Conservation (phyloP, 148 eudicot genomes). For the Beta vulgaris region DNA sequence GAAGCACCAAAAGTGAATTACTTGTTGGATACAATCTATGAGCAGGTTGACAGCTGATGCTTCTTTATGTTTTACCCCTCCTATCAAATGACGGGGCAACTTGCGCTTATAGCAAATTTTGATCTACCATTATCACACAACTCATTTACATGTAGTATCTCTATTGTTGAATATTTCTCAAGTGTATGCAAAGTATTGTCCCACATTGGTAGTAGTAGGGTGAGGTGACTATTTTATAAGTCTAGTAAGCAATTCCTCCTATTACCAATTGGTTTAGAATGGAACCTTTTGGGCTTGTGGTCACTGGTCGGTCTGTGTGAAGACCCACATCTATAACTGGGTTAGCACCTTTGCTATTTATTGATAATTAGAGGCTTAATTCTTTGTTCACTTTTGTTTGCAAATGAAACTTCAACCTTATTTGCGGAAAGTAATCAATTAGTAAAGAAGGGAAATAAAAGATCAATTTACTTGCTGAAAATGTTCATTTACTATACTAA, state of each 20-base stretch:
- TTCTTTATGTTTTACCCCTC: neutral
- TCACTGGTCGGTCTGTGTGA: too few species aligned
- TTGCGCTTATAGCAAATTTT: neutral
- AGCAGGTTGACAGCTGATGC: neutral
- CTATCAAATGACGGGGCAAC: neutral
- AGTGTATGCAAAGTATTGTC: too few species aligned
- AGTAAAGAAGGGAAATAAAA: neutral
- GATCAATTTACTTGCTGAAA: neutral
- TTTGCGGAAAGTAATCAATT: neutral
- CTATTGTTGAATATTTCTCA: too few species aligned
- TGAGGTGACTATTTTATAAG: too few species aligned
- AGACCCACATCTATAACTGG: neutral
- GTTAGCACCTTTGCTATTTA: neutral
- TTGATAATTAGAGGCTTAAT: neutral
- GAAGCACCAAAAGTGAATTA: neutral
- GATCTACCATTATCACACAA: neutral
- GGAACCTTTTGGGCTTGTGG: too few species aligned
- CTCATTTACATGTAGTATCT: too few species aligned
- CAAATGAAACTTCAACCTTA: neutral
- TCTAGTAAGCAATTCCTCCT: too few species aligned
- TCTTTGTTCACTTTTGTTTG: neutral
- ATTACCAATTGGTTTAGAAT: too few species aligned
- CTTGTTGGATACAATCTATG: neutral
- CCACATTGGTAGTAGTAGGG: too few species aligned
- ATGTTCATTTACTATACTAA: too few species aligned